A percentile compares a stretch with the other conserved stretches of the same genome.
These are phyloP conservation scores for Cystoderma amianthinum DNA, from an alignment of 768 basidiomycete genomes.

Conservation along the genomic window DNA sequence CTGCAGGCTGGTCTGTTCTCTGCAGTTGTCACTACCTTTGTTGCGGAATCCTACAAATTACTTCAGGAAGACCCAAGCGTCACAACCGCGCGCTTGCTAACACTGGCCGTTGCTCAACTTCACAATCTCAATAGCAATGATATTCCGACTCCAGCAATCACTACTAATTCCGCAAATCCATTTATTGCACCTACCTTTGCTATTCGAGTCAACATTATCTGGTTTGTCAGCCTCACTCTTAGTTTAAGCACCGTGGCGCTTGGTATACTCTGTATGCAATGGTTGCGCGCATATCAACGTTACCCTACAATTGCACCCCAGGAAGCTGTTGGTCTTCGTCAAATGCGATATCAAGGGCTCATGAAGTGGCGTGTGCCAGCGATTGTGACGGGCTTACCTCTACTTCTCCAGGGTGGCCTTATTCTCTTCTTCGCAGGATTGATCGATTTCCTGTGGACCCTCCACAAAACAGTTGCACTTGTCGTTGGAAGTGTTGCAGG, in stretches of 20 bases:
- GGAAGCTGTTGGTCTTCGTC: slow-evolving; percentile 6
- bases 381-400: slow-evolving; percentile 6
- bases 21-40: slow-evolving; percentile 2
- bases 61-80: background rate
- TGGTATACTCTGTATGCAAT: slow-evolving; percentile 14
- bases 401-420: slow-evolving; percentile 9
- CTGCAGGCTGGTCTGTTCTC: slow-evolving; percentile 3
- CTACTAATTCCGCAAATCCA: background rate
- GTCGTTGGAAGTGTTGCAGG: slow-evolving; percentile 3
- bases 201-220: slow-evolving; percentile 10
- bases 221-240: slow-evolving; percentile 12
- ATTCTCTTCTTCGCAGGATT: slow-evolving; percentile 12
- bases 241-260: slow-evolving; percentile 11
- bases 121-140: background rate
- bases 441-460: slow-evolving; percentile 8
- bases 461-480: slow-evolving; percentile 5
- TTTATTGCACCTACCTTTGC: slow-evolving; percentile 1
- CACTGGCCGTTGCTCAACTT: background rate
- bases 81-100: background rate
- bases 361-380: slow-evolving; percentile 8
- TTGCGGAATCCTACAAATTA: slow-evolving; percentile 1
- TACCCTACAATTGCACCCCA: background rate
- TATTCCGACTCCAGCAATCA: background rate
- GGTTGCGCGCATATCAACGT: slow-evolving; percentile 11
- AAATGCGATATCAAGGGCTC: slow-evolving; percentile 10